Conservation (phyloP, 2,329 filamentous ascomycete genomes). For the Cytospora chrysosperma region DNA sequence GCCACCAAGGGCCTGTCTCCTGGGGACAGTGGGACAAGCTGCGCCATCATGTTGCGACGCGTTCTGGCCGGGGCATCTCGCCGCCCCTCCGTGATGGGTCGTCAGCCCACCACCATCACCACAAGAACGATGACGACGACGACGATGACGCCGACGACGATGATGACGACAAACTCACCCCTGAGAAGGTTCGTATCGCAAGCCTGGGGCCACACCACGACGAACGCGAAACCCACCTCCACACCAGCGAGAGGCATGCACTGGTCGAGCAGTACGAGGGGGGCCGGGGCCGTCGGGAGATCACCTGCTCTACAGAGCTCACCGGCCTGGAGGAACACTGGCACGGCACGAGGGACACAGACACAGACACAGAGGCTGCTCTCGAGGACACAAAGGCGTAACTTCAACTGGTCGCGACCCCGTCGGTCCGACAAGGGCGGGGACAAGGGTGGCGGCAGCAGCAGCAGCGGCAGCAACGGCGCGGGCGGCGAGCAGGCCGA, state of each 20-base stretch:
- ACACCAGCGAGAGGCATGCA: not conserved
- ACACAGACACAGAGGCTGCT: not conserved
- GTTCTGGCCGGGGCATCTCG: slow-evolving; percentile 9
- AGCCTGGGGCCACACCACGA: not conserved
- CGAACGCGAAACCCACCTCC: not conserved
- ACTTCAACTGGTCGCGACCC: slow-evolving; percentile 20
- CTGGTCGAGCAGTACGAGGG: not conserved
- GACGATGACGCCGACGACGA: too few species aligned
- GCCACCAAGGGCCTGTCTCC: not conserved
- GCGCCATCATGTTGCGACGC: slow-evolving; percentile 7
- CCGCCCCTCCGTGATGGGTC: slow-evolving; percentile 3
- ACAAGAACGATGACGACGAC: not conserved
- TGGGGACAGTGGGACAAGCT: not conserved
- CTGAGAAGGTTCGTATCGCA: slow-evolving; percentile 11
- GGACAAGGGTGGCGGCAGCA: not conserved
- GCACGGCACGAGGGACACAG: not conserved
- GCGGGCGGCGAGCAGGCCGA: slow-evolving; percentile 17
- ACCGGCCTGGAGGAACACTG: not conserved
- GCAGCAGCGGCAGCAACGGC: not conserved
- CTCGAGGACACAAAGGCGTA: slow-evolving; percentile 13
- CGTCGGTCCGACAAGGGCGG: slow-evolving; percentile 8
- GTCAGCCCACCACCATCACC: slow-evolving; percentile 5
- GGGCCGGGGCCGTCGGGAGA: not conserved
- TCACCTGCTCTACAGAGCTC: not conserved
- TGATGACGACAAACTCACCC: not conserved